Base-by-base conservation (phyloP, 257 asterid genomes). In the Salvia splendens region DNA sequence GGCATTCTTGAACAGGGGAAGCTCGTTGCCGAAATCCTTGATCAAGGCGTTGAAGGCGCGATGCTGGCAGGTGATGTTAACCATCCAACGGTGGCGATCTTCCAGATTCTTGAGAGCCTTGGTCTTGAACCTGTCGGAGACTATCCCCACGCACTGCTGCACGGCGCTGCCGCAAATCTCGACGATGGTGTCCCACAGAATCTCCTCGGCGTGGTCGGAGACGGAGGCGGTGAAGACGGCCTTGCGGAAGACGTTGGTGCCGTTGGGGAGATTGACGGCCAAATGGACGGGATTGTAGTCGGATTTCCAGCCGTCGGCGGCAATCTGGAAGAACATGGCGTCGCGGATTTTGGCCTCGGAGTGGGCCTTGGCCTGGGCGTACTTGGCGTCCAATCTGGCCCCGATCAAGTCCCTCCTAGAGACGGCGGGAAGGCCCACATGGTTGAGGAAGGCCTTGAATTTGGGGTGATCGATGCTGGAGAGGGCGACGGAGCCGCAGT, bases 261-360 rank as follows among this genome's bases (percentile, higher is more conserved):
- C 99, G 32, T 91, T 89, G n/a, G 99, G 99, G 59, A 94, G 96
- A 75, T 94, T 94, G 55, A 94, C 87, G 6, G 83, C 76, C 73
- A 94, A 75, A 79, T 84, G 91, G 57, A 91, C 96, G 40, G 86
- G 57, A 67, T 74, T 85, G 11, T 91, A 88, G 14, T 86, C 92
- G 68, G 75, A 67, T 63, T 88, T 91, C 99, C 99, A 94, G 6
- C 96, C 98, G 52, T 89, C 92, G 4, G 93, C 79, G 2, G 91
- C 91, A 43, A 94, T 73, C 78, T 94, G 99, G 72, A 94, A 94
- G 87, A 91, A 94, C 99, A 94, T 82, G 36, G 99, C 97, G 41
- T 94, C 99, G 36, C 91, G 85, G 17, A 94, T 91, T 75, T 83
- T 88, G 12, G 95, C 94, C 65, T 94, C 97, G 0, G 89, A 91